A percentile compares a stretch with the other conserved stretches of the same genome.
These are phyloP conservation scores for Hippophae gyantsensis DNA, from an alignment of 306 rosid genomes.

Conservation along the genomic window DNA sequence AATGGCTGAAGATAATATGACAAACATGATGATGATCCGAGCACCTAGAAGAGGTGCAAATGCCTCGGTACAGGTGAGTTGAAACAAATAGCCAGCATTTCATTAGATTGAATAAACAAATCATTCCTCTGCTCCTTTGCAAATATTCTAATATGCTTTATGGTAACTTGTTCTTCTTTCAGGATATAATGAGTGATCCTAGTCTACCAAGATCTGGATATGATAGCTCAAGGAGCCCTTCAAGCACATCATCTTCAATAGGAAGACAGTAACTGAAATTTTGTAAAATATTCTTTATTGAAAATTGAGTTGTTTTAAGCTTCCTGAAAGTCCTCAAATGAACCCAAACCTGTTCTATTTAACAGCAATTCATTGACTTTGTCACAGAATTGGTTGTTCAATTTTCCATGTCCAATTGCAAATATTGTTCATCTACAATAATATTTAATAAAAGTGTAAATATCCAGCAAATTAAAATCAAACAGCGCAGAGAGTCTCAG, in stretches of 20 bases:
- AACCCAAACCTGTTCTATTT: neutral
- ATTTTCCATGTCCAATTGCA: neutral
- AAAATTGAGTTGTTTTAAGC: neutral
- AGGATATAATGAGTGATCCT: conserved; percentile 37
- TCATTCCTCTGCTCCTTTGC: neutral
- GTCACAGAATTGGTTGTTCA: neutral
- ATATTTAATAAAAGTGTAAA: no score
- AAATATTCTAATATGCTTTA: neutral
- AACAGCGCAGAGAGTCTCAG: no score
- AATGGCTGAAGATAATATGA: conserved; percentile 44
- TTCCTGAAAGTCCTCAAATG: neutral
- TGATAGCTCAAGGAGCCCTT: conserved; percentile 27
- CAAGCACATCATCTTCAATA: conserved; percentile 28
- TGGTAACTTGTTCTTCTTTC: conserved; percentile 4
- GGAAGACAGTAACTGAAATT: conserved; percentile 7
- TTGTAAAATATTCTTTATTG: neutral
- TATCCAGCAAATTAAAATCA: no score
- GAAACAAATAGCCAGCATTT: neutral
- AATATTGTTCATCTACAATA: no score
- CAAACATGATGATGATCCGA: conserved; percentile 16
- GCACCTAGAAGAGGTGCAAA: conserved; percentile 5
- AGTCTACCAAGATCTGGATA: conserved; percentile 17
- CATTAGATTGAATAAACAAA: neutral
- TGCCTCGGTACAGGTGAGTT: conserved; percentile 36
- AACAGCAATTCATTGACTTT: neutral